A percentile compares a stretch with the other conserved stretches of the same genome.
These are phyloP conservation scores for Pleurotus sapidus DNA, from an alignment of 768 basidiomycete genomes.

Conservation along the genomic window DNA sequence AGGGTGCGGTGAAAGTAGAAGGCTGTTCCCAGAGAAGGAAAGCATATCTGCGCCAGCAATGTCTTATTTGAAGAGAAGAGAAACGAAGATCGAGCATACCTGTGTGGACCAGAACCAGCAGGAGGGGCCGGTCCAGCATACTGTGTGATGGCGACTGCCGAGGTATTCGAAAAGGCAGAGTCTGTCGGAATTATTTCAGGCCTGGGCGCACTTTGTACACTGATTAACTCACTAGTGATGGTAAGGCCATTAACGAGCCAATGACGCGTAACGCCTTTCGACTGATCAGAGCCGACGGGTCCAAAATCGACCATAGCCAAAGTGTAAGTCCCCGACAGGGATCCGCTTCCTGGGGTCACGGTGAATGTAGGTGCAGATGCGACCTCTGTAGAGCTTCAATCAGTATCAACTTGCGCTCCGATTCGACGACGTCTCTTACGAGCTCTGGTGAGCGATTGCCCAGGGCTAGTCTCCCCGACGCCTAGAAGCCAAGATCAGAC, in stretches of 20 bases:
- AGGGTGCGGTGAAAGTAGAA: constrained; percentile 56
- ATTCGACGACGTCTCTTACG: constrained; percentile 37
- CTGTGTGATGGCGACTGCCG: constrained; percentile 50
- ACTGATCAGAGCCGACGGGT: constrained; percentile 56
- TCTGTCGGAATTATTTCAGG: constrained; percentile 16
- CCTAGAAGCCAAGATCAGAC: constrained; percentile 21
- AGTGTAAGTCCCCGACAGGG: constrained; percentile 54
- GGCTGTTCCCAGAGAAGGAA: constrained; percentile 67
- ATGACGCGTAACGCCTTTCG: constrained; percentile 66
- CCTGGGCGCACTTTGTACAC: constrained; percentile 20
- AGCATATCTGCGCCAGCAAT: constrained; percentile 49
- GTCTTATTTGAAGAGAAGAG: background rate
- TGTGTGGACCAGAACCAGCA: constrained; percentile 68
- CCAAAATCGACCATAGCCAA: constrained; percentile 77
- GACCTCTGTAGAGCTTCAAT: constrained; percentile 43
- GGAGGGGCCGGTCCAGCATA: constrained; percentile 78
- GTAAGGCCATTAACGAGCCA: constrained; percentile 75
- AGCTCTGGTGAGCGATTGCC: constrained; percentile 53
- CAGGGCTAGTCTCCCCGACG: constrained; percentile 49
- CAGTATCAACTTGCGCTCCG: no score
- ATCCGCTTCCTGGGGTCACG: constrained; percentile 44
- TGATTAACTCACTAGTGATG: constrained; percentile 36
- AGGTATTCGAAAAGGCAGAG: constrained; percentile 35
- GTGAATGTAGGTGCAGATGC: constrained; percentile 50
- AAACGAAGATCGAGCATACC: constrained; percentile 33